These are phyloP conservation scores for Eutrema heterophyllum DNA, from an alignment of 345 rosid genomes.

Conservation along the genomic window DNA sequence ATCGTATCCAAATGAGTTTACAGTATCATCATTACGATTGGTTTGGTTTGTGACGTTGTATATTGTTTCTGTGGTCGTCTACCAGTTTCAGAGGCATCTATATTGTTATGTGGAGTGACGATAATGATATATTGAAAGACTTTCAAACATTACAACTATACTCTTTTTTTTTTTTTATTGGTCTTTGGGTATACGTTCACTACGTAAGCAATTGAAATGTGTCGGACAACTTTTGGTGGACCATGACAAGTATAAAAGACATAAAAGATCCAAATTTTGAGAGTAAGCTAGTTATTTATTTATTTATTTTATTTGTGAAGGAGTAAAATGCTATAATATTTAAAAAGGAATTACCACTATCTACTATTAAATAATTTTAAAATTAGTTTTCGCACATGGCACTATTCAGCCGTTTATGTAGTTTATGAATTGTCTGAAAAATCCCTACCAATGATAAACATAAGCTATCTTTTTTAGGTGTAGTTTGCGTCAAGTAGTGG, in stretches of 20 bases:
- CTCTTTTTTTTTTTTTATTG: not conserved
- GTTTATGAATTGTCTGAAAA: too few species aligned
- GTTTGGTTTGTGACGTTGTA: conserved; percentile 20
- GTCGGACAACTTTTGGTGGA: conserved; percentile 13
- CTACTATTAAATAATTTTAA: too few species aligned
- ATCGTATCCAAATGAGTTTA: conserved; percentile 9
- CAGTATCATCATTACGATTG: conserved; percentile 3
- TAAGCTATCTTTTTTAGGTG: too few species aligned
- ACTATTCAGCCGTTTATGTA: too few species aligned
- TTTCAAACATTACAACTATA: not conserved
- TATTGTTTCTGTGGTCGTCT: conserved; percentile 3
- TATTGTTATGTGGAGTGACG: conserved; percentile 15
- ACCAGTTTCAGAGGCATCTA: conserved; percentile 13
- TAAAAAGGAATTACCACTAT: too few species aligned
- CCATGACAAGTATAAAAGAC: not conserved
- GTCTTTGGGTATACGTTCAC: not conserved
- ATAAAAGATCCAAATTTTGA: not conserved
- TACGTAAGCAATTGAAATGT: conserved; percentile 22
- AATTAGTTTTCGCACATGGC: too few species aligned
- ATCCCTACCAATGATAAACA: too few species aligned
- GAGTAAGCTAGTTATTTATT: not conserved
- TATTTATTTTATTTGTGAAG: not conserved
- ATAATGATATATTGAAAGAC: conserved; percentile 19
- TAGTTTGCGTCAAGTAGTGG: too few species aligned
- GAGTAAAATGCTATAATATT: not conserved